Conservation (phyloP, 2,329 filamentous ascomycete genomes). For the Penicillium capsulatum region DNA sequence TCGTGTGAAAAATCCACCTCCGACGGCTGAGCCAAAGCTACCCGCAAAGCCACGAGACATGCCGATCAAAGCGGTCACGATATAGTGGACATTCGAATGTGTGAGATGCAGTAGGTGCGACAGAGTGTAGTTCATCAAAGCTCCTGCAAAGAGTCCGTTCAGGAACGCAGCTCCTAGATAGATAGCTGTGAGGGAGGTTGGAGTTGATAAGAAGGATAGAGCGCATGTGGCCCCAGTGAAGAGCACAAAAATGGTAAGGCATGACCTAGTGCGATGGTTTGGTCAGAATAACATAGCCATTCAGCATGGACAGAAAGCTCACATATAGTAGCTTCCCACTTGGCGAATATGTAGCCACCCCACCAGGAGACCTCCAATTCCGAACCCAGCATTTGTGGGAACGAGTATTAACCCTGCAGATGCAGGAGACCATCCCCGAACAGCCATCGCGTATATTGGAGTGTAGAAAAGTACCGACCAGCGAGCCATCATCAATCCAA, state of each 20-base stretch:
- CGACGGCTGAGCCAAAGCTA: conserved; percentile 73
- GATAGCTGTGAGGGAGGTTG: conserved; percentile 47
- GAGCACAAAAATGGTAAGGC: conserved; percentile 55
- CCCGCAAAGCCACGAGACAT: conserved; percentile 81
- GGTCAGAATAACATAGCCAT: not conserved
- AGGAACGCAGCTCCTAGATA: conserved; percentile 61
- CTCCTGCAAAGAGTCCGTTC: conserved; percentile 70
- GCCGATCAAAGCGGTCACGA: conserved; percentile 69
- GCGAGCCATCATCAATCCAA: conserved; percentile 74
- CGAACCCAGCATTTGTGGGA: conserved; percentile 78
- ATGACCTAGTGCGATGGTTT: conserved; percentile 46
- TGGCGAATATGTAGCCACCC: conserved; percentile 73
- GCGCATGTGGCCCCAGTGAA: conserved; percentile 59
- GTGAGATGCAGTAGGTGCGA: conserved; percentile 75
- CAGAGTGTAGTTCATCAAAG: conserved; percentile 73
- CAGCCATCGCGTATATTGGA: conserved; percentile 73
- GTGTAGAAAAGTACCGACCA: conserved; percentile 79
- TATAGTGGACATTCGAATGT: conserved; percentile 62
- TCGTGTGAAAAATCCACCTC: conserved; percentile 69
- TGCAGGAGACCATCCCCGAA: conserved; percentile 65
- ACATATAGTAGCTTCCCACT: conserved; percentile 66
- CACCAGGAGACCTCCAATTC: conserved; percentile 65
- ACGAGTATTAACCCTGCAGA: conserved; percentile 71
- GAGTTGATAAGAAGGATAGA: conserved; percentile 55
- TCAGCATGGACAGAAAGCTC: conserved; percentile 15